A percentile compares a stretch with the other conserved stretches of the same genome.
Conservation (phyloP, 257 asterid genomes). For the Knoxia roxburghii region DNA sequence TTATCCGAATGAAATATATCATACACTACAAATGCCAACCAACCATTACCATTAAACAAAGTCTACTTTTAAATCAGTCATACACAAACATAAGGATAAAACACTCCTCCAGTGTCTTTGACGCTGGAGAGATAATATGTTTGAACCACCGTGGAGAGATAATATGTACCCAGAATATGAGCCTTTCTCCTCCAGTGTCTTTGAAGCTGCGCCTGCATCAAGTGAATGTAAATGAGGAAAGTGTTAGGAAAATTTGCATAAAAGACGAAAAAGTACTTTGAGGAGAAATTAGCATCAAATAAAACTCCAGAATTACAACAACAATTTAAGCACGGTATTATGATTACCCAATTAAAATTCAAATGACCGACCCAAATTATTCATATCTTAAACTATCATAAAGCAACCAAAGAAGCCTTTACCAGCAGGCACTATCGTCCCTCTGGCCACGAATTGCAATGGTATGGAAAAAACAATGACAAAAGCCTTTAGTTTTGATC, state of each 20-base stretch:
- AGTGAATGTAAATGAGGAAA: constrained; percentile 4
- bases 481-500: constrained; percentile 49
- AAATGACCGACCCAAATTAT: not conserved
- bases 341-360: not conserved
- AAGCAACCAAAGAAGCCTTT: constrained; percentile 11
- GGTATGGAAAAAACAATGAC: no score
- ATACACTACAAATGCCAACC: no score
- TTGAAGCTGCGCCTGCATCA: constrained; percentile 53
- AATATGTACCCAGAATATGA: no score
- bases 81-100: no score
- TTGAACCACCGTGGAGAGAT: no score
- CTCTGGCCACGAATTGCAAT: no score
- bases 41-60: no score
- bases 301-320: not conserved
- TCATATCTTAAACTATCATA: not conserved
- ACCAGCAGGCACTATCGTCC: constrained; percentile 88
- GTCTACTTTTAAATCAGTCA: no score
- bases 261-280: not conserved
- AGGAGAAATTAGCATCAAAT: not conserved
- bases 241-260: not conserved
- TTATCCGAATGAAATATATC: no score
- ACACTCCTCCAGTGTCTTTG: no score
- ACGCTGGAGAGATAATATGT: no score
- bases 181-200: constrained; percentile 68
- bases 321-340: not conserved